Evolutionary conservation across 2,329 filamentous ascomycete genomes (phyloP).

Genomic region (Alternaria metachromatica): DNA sequence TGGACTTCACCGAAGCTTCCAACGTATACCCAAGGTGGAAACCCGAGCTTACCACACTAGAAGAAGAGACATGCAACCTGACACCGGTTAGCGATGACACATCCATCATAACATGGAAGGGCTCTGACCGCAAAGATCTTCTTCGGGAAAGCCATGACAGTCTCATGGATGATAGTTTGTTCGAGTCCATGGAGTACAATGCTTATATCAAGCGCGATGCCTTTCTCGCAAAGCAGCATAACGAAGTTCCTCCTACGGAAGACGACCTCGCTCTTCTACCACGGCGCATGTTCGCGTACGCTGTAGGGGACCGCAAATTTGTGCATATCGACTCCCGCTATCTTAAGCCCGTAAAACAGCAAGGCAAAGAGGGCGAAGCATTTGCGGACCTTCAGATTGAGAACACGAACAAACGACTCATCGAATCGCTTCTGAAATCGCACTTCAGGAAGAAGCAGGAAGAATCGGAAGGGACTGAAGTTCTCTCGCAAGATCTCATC

Average conservation of each 20-base stretch:
- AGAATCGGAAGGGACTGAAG: not conserved
- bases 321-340: not conserved
- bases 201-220: not conserved
- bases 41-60: not conserved
- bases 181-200: not conserved
- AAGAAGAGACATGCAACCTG: too few species aligned
- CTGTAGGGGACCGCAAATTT: not conserved
- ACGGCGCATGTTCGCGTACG: not conserved
- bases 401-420: not conserved
- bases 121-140: not conserved
- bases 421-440: not conserved
- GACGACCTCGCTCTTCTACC: not conserved
- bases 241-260: not conserved
- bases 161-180: not conserved
- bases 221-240: not conserved
- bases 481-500: not conserved
- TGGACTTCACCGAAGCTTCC: not conserved
- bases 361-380: not conserved
- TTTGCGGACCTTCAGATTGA: not conserved
- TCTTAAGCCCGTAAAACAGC: not conserved
- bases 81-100: not conserved
- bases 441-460: not conserved
- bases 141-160: not conserved
- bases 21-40: not conserved
- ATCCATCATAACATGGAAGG: not conserved